Conservation (phyloP, 768 basidiomycete species). For the Lentinula raphanica region DNA sequence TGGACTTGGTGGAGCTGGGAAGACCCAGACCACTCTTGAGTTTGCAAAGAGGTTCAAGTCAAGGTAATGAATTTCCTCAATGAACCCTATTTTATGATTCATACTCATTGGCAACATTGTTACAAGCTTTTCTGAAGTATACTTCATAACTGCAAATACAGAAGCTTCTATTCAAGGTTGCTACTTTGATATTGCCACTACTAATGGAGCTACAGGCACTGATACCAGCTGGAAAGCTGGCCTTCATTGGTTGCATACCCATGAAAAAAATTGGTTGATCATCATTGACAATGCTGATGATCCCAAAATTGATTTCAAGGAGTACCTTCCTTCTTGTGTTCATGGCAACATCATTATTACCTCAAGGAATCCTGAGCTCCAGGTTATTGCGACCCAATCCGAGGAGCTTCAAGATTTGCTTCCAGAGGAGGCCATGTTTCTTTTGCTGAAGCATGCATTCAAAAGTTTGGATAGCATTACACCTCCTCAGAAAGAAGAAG, state of each 20-base stretch:
- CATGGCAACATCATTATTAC: slow-evolving; percentile 10
- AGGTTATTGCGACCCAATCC: not conserved
- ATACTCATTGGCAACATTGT: not conserved
- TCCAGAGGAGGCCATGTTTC: not conserved
- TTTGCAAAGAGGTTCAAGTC: not conserved
- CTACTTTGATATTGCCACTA: not conserved
- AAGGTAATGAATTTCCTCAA: not conserved
- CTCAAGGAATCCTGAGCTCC: not conserved
- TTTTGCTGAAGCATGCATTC: not conserved
- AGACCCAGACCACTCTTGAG: slow-evolving; percentile 2
- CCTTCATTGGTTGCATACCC: not conserved
- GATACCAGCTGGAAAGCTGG: not conserved
- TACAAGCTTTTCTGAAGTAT: not conserved
- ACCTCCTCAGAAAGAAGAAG: not conserved
- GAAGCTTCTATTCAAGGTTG: not conserved
- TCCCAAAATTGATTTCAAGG: not conserved
- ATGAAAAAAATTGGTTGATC: slow-evolving; percentile 9
- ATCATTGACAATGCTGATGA: slow-evolving; percentile 12
- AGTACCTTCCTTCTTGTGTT: slow-evolving; percentile 2
- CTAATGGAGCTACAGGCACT: not conserved
- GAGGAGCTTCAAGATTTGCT: not conserved
- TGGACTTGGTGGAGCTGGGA: slow-evolving; percentile 3
- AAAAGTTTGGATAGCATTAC: not conserved
- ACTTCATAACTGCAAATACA: not conserved
- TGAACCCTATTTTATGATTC: not conserved